A percentile compares a stretch with the other conserved stretches of the same genome.
phyloP scores from a whole-genome alignment of 768 basidiomycete genomes.

The Galerina sulciceps region DNA sequence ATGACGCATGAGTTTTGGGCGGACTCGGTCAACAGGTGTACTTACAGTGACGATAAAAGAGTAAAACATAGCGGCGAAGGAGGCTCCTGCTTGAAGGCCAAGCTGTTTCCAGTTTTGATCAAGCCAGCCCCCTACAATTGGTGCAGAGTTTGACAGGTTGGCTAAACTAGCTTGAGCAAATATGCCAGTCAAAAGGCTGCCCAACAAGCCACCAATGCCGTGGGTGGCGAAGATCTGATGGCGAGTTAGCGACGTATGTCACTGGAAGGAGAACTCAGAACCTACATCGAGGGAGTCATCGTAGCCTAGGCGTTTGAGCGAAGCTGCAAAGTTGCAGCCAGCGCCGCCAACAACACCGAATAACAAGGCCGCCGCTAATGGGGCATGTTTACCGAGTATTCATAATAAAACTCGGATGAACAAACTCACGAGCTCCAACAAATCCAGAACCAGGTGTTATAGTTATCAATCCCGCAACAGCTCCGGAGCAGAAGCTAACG shows the following conservation, averaged over 20 bases:
- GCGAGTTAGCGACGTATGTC: neutral
- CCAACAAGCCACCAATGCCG: slow-evolving; percentile 76
- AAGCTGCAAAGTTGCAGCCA: slow-evolving; percentile 91
- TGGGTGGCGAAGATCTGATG: slow-evolving; percentile 88
- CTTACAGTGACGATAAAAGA: slow-evolving; percentile 80
- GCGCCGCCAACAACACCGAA: slow-evolving; percentile 88
- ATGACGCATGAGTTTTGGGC: no score
- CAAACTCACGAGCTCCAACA: slow-evolving; percentile 71
- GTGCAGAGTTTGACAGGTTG: slow-evolving; percentile 71
- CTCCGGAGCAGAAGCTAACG: slow-evolving; percentile 96
- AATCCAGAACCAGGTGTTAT: slow-evolving; percentile 86
- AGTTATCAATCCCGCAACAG: slow-evolving; percentile 88
- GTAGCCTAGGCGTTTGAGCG: slow-evolving; percentile 85
- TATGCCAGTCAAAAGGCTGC: slow-evolving; percentile 86
- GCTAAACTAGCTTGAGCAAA: slow-evolving; percentile 87
- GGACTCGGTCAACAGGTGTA: no score
- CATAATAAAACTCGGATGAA: neutral
- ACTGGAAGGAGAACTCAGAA: slow-evolving; percentile 7
- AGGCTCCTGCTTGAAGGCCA: slow-evolving; percentile 83
- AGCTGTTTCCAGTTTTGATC: slow-evolving; percentile 83
- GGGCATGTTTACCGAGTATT: neutral
- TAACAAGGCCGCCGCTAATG: slow-evolving; percentile 73
- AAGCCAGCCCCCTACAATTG: slow-evolving; percentile 89
- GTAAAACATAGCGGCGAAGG: slow-evolving; percentile 67
- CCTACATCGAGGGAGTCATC: slow-evolving; percentile 84